A percentile compares a stretch with the other conserved stretches of the same genome.
Evolutionary conservation across 179 eudicot genomes (phyloP).

Genomic region (Carnegiea gigantea): DNA sequence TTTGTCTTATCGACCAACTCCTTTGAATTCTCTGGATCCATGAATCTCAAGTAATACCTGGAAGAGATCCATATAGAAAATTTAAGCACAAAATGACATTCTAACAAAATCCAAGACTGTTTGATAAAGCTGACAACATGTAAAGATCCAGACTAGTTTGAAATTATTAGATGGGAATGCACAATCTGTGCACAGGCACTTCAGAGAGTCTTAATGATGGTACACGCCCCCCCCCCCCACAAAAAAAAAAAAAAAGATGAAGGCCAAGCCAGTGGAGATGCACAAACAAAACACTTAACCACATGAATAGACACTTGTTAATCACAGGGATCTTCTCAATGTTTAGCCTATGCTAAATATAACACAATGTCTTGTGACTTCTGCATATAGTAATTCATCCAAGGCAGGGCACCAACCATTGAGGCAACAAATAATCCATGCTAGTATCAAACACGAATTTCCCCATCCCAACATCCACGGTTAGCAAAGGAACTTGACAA

Average conservation of each 20-base stretch:
- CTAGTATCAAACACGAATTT: background rate
- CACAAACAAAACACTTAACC: background rate
- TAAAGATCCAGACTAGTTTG: background rate
- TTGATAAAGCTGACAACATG: background rate
- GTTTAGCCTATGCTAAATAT: background rate
- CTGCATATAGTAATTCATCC: background rate
- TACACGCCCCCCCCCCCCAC: too few relatives aligned
- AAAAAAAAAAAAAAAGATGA: too few relatives aligned
- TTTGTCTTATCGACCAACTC: constrained; percentile 78
- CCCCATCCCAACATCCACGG: background rate
- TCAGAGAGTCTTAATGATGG: background rate
- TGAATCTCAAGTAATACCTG: constrained; percentile 98
- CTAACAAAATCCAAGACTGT: background rate
- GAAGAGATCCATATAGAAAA: constrained; percentile 15
- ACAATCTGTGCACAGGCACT: background rate
- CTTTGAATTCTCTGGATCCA: constrained; percentile 86
- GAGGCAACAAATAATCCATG: background rate
- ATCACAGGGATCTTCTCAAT: background rate
- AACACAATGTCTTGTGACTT: background rate
- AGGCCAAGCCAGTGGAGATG: background rate
- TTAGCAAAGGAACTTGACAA: background rate
- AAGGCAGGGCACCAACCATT: background rate
- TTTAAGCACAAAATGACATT: background rate
- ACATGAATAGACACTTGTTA: too few relatives aligned
- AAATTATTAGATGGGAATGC: background rate